A percentile compares a stretch with the other conserved stretches of the same genome.
phyloP scores from a whole-genome alignment of 805 yeast genomes.

The Lachancea kluyveri region DNA sequence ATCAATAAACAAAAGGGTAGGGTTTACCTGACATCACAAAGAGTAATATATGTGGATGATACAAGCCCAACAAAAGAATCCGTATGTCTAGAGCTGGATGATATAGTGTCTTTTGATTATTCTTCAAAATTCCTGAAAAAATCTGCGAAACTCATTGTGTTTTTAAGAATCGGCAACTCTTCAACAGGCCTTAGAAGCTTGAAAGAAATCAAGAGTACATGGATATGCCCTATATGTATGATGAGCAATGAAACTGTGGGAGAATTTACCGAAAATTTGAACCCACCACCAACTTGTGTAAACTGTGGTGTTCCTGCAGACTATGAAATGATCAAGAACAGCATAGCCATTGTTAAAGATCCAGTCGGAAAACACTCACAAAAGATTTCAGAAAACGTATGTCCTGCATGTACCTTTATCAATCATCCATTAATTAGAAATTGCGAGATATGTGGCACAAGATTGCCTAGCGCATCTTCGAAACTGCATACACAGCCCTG shows the following conservation, averaged over 20 bases:
- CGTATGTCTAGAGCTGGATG: conserved; percentile 40
- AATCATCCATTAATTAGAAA: conserved; percentile 72
- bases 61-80: conserved; percentile 36
- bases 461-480: conserved; percentile 26
- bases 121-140: conserved; percentile 60
- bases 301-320: conserved; percentile 58
- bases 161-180: conserved; percentile 21
- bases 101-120: conserved; percentile 36
- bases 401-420: conserved; percentile 66
- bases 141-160: conserved; percentile 66
- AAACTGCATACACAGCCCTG: conserved; percentile 18
- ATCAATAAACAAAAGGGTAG: conserved; percentile 66
- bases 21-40: conserved; percentile 63
- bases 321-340: conserved; percentile 30
- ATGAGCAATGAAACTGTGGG: conserved; percentile 29
- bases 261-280: conserved; percentile 8
- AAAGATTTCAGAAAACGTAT: conserved; percentile 21
- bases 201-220: conserved; percentile 26
- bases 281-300: conserved; percentile 41
- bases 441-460: conserved; percentile 86
- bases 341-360: conserved; percentile 17
- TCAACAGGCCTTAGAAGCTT: neutral
- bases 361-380: neutral
- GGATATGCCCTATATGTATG: conserved; percentile 87
- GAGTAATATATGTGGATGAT: conserved; percentile 71